Evolutionary conservation across 2,329 filamentous ascomycete species (phyloP).

Genomic region (Calonectria fujianensis): DNA sequence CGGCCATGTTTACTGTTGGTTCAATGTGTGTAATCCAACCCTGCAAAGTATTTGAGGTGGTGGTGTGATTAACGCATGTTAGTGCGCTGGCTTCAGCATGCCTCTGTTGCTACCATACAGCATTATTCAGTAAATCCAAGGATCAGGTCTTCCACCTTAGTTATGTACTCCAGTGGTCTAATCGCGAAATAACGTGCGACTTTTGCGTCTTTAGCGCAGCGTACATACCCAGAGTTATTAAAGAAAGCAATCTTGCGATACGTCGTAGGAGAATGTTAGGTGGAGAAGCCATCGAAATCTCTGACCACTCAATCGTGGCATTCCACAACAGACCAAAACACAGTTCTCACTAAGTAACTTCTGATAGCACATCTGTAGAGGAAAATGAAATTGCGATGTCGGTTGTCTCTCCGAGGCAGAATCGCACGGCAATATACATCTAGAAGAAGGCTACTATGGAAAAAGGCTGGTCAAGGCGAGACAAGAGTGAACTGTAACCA

Average conservation of each 20-base stretch:
- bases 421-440: background rate
- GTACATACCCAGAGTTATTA: background rate
- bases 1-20: background rate
- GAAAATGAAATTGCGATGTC: background rate
- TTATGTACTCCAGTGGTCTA: background rate
- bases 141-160: background rate
- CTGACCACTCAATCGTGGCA: background rate
- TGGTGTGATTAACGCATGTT: background rate
- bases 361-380: background rate
- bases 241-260: background rate
- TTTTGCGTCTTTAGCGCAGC: background rate
- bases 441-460: background rate
- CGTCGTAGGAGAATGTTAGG: background rate
- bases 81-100: background rate
- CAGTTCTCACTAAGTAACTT: background rate
- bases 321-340: background rate
- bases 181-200: background rate
- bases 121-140: background rate
- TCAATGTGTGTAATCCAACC: background rate
- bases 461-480: no score
- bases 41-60: background rate
- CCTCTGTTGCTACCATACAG: background rate
- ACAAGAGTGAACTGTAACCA: no score
- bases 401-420: background rate
- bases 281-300: background rate